Evolutionary conservation across 345 rosid genomes (phyloP), one percentile per base, ranked within the genome.

Genomic region (Lepidium africanum): DNA sequence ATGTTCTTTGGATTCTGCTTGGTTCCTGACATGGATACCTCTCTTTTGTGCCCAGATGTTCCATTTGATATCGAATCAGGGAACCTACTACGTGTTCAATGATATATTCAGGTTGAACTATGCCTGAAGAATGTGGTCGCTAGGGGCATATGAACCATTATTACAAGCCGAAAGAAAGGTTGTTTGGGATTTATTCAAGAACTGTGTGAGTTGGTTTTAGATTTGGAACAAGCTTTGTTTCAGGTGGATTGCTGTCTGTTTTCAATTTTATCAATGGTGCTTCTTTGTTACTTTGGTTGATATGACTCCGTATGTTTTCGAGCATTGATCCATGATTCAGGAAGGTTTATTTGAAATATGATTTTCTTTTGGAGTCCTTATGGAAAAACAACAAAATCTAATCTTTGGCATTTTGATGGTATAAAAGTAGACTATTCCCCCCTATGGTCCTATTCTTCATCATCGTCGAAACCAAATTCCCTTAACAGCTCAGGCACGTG

Each of bases 51-150:
- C 41, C 12, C 87, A 93, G 97, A 84, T 93, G 97, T 93, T 93
- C 77, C 98, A 93, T 83, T 82, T 93, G 90, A 87, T 93, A 83
- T 87, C 97, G 56, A 85, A 86, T 25, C 93, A 85, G 65, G 97
- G 98, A 80, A 86, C 82, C 89, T 90, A 83, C 71, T 90, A 85
- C 48, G 98, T 93, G 81, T 76, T 83, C 67, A 93, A 88, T 50
- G 98, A 90, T 74, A 90, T 90, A 65, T 93, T 90, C 94, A 86
- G 98, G 85, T 76, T 93, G 85, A 93, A 93, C 89, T 90, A 86
- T 71, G 93, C 97, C 3, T 90, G 90, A 90, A 45, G 60, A 30
- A 54, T 5, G 33, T 32, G 39, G 40, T 48, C 48, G 55, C 53
- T 6, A 36, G 48, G 61, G 56, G 53, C 39, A 40, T 32, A 40